Percentiles rank a stretch among this genome's conserved stretches.
phyloP scores from a whole-genome alignment of 2,329 filamentous ascomycete genomes.

The Penicillium sp. region DNA sequence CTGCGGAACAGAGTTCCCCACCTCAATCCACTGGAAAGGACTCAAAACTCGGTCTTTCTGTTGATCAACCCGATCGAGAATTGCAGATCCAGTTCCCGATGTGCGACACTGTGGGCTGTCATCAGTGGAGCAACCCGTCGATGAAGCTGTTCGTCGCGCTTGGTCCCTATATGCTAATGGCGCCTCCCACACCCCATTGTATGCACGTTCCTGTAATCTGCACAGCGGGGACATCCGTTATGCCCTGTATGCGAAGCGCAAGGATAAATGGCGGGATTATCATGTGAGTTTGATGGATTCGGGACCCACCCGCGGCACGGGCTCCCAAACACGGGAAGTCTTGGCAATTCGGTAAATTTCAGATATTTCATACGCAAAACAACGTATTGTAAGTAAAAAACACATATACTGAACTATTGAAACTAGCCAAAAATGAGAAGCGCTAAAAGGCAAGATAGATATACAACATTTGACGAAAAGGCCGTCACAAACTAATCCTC shows the following conservation, averaged over 20 bases:
- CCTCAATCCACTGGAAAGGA: neutral
- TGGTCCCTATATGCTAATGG: neutral
- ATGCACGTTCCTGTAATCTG: neutral
- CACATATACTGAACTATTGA: neutral
- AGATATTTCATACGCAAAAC: neutral
- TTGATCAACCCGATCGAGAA: conserved; percentile 4
- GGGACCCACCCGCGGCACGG: neutral
- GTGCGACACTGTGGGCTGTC: conserved; percentile 4
- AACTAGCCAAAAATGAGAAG: neutral
- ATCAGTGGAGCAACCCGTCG: neutral
- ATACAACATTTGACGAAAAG: neutral
- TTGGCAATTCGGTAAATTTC: neutral
- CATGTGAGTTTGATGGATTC: neutral
- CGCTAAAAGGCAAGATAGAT: neutral
- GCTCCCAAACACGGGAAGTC: neutral
- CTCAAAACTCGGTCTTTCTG: neutral
- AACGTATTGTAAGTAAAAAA: neutral
- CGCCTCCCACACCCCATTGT: neutral
- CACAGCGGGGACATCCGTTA: neutral
- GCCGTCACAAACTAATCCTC: neutral
- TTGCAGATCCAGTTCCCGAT: conserved; percentile 23
- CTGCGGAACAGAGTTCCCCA: neutral
- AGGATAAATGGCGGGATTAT: neutral
- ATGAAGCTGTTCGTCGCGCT: neutral
- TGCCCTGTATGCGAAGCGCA: neutral